Conservation (phyloP, 1,284 basidiomycete genomes). For the Sporisorium sorghi region DNA sequence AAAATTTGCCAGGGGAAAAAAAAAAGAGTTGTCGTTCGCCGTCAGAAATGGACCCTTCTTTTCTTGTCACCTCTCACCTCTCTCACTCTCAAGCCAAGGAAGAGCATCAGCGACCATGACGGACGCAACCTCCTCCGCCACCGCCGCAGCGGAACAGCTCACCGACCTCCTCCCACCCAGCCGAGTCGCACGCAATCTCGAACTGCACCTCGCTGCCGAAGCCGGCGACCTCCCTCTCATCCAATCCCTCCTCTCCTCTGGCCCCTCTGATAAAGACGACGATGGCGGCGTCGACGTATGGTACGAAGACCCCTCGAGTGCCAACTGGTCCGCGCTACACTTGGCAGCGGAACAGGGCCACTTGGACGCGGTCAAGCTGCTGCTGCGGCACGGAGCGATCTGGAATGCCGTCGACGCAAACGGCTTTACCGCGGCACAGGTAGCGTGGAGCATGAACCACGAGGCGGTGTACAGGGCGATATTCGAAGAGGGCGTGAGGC, state of each 20-base stretch:
- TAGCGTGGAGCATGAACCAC: constrained; percentile 63
- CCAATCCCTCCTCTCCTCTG: constrained; percentile 37
- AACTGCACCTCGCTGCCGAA: constrained; percentile 55
- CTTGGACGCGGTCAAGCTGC: constrained; percentile 75
- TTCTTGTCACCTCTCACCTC: background rate
- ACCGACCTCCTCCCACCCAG: constrained; percentile 31
- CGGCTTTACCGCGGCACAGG: constrained; percentile 63
- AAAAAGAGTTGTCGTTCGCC: no score
- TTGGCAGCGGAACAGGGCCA: constrained; percentile 85
- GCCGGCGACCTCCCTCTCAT: constrained; percentile 40
- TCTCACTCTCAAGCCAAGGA: no score
- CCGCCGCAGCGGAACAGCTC: constrained; percentile 22
- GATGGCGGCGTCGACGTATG: constrained; percentile 76
- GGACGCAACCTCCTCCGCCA: constrained; percentile 5
- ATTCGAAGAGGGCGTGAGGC: constrained; percentile 70
- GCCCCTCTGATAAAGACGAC: background rate
- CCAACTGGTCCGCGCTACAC: constrained; percentile 82
- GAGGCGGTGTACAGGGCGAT: constrained; percentile 51
- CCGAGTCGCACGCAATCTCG: constrained; percentile 52
- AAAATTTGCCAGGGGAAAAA: no score
- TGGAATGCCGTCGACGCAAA: constrained; percentile 79
- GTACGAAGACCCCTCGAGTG: constrained; percentile 78
- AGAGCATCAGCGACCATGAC: background rate
- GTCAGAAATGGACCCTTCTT: no score
- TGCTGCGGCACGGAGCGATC: constrained; percentile 84